Conservation (phyloP, 208 protist species). For the Leishmania gerbilli region DNA sequence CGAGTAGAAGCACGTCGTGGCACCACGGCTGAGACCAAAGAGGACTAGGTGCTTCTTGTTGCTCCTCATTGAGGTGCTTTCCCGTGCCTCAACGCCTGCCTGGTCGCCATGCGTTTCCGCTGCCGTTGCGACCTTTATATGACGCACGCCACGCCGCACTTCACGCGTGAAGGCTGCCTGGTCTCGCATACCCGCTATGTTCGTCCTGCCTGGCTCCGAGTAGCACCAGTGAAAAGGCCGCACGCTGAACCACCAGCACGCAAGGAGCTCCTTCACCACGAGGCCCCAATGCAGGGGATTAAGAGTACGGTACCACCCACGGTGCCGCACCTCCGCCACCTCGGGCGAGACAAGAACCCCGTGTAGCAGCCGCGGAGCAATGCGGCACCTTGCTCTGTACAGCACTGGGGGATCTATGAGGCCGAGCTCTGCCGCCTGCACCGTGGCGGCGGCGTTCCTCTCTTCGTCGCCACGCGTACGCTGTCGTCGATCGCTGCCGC, state of each 20-base stretch:
- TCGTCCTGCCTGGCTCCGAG: conserved; percentile 61
- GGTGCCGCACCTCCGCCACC: conserved; percentile 73
- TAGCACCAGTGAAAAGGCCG: conserved; percentile 53
- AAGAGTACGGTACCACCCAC: conserved; percentile 36
- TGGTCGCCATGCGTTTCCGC: neutral
- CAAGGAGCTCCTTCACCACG: conserved; percentile 56
- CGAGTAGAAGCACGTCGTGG: conserved; percentile 78
- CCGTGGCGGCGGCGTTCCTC: too few relatives aligned
- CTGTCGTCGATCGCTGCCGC: neutral
- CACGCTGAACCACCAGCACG: conserved; percentile 53
- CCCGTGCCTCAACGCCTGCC: neutral
- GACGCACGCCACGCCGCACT: conserved; percentile 57
- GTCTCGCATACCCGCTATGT: conserved; percentile 64
- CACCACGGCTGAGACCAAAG: conserved; percentile 86
- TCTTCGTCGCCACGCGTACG: too few relatives aligned
- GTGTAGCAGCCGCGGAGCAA: conserved; percentile 72
- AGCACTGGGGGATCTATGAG: conserved; percentile 41
- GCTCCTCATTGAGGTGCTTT: neutral
- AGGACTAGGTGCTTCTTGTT: conserved; percentile 62
- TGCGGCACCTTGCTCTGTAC: conserved; percentile 55
- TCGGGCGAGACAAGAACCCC: conserved; percentile 81
- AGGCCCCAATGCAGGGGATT: conserved; percentile 76
- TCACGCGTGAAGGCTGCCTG: conserved; percentile 74
- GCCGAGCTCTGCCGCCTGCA: conserved; percentile 18
- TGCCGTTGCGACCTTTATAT: conserved; percentile 24